Percentiles rank a stretch among this genome's conserved stretches.
phyloP scores from a whole-genome alignment of 768 basidiomycete genomes.

The Suillus subluteus region DNA sequence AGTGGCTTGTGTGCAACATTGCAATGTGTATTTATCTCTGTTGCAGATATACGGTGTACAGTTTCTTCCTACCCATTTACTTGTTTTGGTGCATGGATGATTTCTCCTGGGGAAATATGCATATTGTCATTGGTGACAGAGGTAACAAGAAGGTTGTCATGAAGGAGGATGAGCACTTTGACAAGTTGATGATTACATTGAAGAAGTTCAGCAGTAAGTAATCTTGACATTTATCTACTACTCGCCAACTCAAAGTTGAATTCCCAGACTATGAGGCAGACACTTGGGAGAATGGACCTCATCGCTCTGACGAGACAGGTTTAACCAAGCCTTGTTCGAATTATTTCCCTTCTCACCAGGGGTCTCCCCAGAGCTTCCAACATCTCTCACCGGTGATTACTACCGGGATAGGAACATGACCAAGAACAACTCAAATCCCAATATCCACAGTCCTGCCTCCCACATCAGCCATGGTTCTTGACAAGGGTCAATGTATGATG shows the following conservation, averaged over 20 bases:
- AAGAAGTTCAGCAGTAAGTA: conserved; percentile 93
- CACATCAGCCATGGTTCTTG: conserved; percentile 51
- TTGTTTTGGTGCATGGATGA: conserved; percentile 99
- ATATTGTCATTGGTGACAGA: conserved; percentile 92
- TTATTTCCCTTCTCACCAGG: conserved; percentile 57
- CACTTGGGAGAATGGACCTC: conserved; percentile 84
- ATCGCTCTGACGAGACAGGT: conserved; percentile 73
- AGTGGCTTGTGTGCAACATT: conserved; percentile 33
- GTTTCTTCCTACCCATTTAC: conserved; percentile 92
- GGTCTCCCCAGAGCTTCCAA: conserved; percentile 70
- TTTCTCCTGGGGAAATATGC: conserved; percentile 94
- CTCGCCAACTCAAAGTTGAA: conserved; percentile 15
- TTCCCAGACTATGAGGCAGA: conserved; percentile 87
- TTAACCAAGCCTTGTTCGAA: conserved; percentile 67
- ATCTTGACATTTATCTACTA: neutral
- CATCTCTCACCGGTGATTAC: conserved; percentile 82
- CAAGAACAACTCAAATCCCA: conserved; percentile 62
- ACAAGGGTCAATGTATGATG: conserved; percentile 44
- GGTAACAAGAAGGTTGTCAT: conserved; percentile 92
- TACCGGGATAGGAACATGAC: conserved; percentile 83
- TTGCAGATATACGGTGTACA: conserved; percentile 86
- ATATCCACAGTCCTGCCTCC: conserved; percentile 50
- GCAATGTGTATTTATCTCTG: conserved; percentile 13
- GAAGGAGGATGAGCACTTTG: conserved; percentile 95
- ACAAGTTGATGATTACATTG: conserved; percentile 97